These are phyloP conservation scores for Circinella minor DNA, from an alignment of 371 early-diverging fungal genomes.

Conservation along the genomic window DNA sequence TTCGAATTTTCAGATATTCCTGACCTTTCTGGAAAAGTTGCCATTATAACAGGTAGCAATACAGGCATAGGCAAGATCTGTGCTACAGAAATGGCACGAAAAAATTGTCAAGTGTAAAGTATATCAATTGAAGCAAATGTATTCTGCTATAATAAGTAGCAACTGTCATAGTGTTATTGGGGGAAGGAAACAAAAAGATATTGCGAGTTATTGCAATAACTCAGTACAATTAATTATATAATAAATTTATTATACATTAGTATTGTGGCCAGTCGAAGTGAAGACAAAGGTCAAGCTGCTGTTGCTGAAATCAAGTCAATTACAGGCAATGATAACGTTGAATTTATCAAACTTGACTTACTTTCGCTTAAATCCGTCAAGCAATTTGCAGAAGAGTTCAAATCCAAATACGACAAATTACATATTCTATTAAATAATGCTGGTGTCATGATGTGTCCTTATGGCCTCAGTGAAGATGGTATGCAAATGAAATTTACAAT, in stretches of 20 bases:
- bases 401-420: constrained; percentile 46
- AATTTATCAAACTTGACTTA: constrained; percentile 64
- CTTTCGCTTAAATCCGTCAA: constrained; percentile 57
- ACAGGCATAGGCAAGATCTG: constrained; percentile 72
- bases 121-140: neutral
- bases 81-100: constrained; percentile 60
- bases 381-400: constrained; percentile 58
- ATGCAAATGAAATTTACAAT: constrained; percentile 8
- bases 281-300: constrained; percentile 46
- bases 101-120: constrained; percentile 59
- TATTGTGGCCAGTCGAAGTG: constrained; percentile 64
- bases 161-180: too few species aligned
- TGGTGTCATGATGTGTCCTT: constrained; percentile 79
- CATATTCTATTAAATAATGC: constrained; percentile 72
- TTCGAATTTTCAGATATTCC: constrained; percentile 52
- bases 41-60: constrained; percentile 79
- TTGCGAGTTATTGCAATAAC: too few species aligned
- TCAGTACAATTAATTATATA: too few species aligned
- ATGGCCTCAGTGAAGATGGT: constrained; percentile 66
- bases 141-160: too few species aligned
- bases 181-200: too few species aligned
- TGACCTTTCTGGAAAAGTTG: constrained; percentile 66
- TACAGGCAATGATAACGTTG: constrained; percentile 58
- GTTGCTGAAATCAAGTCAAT: constrained; percentile 57
- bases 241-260: constrained; percentile 4